Base-by-base conservation (phyloP, 2,329 filamentous ascomycete genomes). In the Penicillium sumatraense region DNA sequence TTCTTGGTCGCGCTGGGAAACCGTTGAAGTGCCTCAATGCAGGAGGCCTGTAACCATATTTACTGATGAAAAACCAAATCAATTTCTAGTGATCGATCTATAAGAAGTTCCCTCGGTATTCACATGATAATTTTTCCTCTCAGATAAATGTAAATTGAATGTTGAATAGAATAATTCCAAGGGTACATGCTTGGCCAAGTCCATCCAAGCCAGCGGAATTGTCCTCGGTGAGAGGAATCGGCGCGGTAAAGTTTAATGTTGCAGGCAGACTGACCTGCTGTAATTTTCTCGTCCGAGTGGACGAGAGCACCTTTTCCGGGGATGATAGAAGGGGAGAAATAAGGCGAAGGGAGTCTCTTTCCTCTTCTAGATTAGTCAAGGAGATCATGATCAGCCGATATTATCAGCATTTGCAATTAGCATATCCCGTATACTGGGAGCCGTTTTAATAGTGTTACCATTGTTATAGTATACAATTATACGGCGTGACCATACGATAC, bases 21-120 rank as follows among this genome's bases (percentile, higher is more conserved):
- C 26, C 29, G 51, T 35, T 26, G 69, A 66, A 68, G 63, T 53
- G 55, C 58, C 57, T 54, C 56, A 50, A 9, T 21, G 10, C 52
- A 57, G 59, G 62, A 57, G 58, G 27, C 65, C 62, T 74, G 71
- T 74, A 74, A 72, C 69, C 70, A 71, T 72, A 72, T 67, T 44
- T 65, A 68, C 21, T 33, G 49, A 49, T 54, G 61, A 63, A 67
- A 64, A 61, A 57, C 58, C 55, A 64, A 68, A 66, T 62, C 56
- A 51, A 57, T 57, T 46, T 24, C 40, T 44, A 27, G 40, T 44
- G 20, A 41, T 44, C 40, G 40, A 44, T 44, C 24, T 14, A 44
- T 13, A 13, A 9, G 9, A 31, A 8, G 10, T 14, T 10, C 11
- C 11, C 29, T 13, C 6, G 3, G 26, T 6, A 10, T n/a, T n/a